These are phyloP conservation scores for Neocallimastix lanati DNA, from an alignment of 192 early-diverging fungal genomes.

Conservation along the genomic window DNA sequence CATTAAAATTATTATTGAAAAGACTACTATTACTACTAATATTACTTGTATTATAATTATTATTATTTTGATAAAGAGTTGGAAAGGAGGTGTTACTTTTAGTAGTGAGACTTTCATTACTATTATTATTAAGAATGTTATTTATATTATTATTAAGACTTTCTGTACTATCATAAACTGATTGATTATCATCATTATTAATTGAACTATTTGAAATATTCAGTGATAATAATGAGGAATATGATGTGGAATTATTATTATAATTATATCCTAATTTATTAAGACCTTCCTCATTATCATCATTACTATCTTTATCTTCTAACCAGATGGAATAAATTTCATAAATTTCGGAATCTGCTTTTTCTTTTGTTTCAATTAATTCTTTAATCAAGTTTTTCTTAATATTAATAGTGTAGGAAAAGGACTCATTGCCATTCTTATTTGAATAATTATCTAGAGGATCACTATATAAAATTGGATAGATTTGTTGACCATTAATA, in stretches of 20 bases:
- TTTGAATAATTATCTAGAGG: neutral
- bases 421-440: neutral
- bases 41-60: too few species aligned
- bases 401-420: slow-evolving; percentile 6
- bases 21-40: too few species aligned
- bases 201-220: neutral
- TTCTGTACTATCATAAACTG: neutral
- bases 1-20: too few species aligned
- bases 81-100: neutral
- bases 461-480: neutral
- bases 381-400: slow-evolving; percentile 11
- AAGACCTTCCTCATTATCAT: neutral
- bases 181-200: neutral
- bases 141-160: neutral
- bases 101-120: neutral
- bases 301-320: neutral
- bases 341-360: slow-evolving; percentile 12
- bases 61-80: neutral
- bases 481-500: neutral
- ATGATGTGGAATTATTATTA: slow-evolving; percentile 1
- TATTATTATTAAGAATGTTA: neutral
- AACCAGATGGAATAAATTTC: slow-evolving; percentile 11
- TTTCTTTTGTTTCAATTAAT: slow-evolving; percentile 12
- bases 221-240: neutral
- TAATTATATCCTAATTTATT: neutral